Evolutionary conservation across 2,329 filamentous ascomycete species (phyloP).

Genomic region (Fusarium proliferatum): DNA sequence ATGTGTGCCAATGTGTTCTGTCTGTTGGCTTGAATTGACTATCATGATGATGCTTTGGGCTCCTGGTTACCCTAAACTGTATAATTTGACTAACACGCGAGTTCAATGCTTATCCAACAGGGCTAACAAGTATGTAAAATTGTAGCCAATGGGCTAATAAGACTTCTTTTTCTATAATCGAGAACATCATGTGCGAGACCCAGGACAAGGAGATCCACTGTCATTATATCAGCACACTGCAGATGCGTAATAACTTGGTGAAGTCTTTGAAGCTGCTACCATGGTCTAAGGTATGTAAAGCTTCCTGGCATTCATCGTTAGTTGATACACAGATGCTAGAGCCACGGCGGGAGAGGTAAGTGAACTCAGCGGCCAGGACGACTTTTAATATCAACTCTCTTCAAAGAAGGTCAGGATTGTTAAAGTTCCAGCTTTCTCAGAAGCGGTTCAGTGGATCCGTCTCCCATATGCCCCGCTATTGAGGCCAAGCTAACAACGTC

Average conservation of each 20-base stretch:
- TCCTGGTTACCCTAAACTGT: not conserved
- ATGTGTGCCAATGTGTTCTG: not conserved
- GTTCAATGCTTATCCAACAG: not conserved
- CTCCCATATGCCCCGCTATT: conserved; percentile 28
- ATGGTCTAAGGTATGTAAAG: not conserved
- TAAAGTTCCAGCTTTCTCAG: not conserved
- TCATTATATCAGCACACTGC: not conserved
- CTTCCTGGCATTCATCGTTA: not conserved
- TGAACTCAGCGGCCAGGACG: not conserved
- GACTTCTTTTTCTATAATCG: not conserved
- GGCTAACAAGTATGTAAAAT: not conserved
- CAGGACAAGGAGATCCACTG: not conserved
- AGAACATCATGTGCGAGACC: not conserved
- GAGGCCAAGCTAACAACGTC: conserved; percentile 27
- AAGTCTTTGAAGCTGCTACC: not conserved
- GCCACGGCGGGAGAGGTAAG: not conserved
- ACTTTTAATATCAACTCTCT: not conserved
- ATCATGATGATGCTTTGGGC: not conserved
- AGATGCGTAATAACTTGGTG: not conserved
- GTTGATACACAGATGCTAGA: not conserved
- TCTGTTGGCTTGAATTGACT: not conserved
- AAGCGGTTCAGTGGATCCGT: conserved; percentile 16
- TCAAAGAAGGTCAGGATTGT: not conserved
- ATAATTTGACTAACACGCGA: not conserved
- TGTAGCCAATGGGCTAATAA: not conserved